Evolutionary conservation across 371 early-diverging fungal genomes (phyloP).

Genomic region (Aphelidium insulamus): DNA sequence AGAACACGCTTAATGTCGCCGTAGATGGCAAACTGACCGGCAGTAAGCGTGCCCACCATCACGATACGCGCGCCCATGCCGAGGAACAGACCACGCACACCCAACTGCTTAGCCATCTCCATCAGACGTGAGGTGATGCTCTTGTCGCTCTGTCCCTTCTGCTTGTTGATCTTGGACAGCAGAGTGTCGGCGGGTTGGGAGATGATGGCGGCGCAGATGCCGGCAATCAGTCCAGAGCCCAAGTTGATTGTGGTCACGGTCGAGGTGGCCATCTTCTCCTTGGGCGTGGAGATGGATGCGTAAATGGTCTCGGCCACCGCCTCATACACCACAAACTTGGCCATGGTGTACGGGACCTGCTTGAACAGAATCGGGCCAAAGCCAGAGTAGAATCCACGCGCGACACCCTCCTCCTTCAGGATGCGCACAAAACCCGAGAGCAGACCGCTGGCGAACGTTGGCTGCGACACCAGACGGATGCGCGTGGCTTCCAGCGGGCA

Average conservation of each 20-base stretch:
- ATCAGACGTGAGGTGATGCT: conserved; percentile 26
- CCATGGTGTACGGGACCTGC: conserved; percentile 45
- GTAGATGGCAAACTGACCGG: conserved; percentile 35
- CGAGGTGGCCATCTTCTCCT: conserved; percentile 20
- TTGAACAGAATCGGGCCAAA: conserved; percentile 51
- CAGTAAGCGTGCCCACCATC: conserved; percentile 49
- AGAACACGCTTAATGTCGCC: conserved; percentile 40
- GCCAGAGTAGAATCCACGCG: conserved; percentile 50
- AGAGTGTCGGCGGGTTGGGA: conserved; percentile 33
- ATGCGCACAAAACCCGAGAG: conserved; percentile 30
- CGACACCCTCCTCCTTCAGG: conserved; percentile 38
- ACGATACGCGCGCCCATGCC: conserved; percentile 45
- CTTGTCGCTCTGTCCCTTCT: conserved; percentile 23
- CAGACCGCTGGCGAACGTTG: conserved; percentile 38
- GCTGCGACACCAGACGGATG: conserved; percentile 52
- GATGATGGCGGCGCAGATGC: conserved; percentile 29
- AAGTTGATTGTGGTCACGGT: conserved; percentile 22
- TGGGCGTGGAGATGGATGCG: conserved; percentile 17
- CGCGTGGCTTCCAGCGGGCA: conserved; percentile 59
- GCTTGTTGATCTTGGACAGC: conserved; percentile 38
- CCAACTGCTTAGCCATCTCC: conserved; percentile 27
- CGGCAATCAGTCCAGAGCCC: conserved; percentile 26
- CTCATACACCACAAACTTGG: conserved; percentile 33
- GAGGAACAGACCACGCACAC: conserved; percentile 30
- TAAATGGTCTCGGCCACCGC: conserved; percentile 26